Evolutionary conservation across 1,284 basidiomycete species (phyloP).

Genomic region (Ceratobasidium papillatum): DNA sequence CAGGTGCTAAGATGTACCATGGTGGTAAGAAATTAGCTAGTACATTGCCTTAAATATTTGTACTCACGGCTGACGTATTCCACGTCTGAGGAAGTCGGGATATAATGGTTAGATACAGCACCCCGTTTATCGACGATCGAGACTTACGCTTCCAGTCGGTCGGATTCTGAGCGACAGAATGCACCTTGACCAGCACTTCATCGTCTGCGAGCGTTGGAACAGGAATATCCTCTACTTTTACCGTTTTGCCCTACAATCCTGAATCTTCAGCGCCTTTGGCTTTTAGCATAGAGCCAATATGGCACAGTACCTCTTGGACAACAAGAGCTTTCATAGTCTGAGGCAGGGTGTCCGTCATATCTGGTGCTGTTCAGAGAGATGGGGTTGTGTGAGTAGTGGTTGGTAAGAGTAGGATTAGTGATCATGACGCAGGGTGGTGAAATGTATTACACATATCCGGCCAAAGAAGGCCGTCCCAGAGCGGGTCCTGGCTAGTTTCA

Average conservation of each 20-base stretch:
- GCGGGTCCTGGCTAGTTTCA: not conserved
- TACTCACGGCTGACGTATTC: conserved; percentile 31
- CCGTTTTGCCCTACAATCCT: conserved; percentile 23
- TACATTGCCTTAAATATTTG: not conserved
- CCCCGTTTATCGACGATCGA: not conserved
- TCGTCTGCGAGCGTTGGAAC: conserved; percentile 45
- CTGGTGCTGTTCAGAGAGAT: not conserved
- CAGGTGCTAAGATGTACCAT: conserved; percentile 46
- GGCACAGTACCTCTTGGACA: conserved; percentile 21
- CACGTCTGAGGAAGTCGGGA: not conserved
- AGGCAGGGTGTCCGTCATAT: conserved; percentile 18
- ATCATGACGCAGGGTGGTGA: not conserved
- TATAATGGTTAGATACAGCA: not conserved
- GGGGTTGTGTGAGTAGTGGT: too few species aligned
- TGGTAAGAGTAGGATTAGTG: not conserved
- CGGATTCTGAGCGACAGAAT: conserved; percentile 50
- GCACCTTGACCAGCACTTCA: conserved; percentile 50
- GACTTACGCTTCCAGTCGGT: conserved; percentile 51
- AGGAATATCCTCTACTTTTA: conserved; percentile 42
- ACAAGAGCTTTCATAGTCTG: conserved; percentile 35
- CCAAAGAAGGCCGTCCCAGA: not conserved
- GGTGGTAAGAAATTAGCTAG: not conserved
- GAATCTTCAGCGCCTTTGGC: not conserved
- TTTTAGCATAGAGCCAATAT: not conserved
- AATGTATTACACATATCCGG: not conserved